Evolutionary conservation across 441 rosid genomes (phyloP).

Genomic region (Aleurites moluccanus): DNA sequence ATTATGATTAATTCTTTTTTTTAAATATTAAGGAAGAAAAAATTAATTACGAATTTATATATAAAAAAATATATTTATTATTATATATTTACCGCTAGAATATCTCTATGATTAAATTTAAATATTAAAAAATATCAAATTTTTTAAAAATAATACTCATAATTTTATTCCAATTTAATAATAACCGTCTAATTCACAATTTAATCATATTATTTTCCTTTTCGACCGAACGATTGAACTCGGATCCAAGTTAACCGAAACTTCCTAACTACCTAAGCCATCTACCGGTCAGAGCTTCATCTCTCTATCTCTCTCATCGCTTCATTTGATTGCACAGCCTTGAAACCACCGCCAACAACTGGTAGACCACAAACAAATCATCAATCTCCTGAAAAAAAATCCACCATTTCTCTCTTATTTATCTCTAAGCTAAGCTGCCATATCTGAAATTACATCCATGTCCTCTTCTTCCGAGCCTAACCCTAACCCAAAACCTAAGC

Average conservation of each 20-base stretch:
- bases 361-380: conserved; percentile 25
- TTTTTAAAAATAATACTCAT: no score
- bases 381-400: background rate
- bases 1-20: no score
- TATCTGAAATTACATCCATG: conserved; percentile 16
- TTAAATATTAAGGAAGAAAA: no score
- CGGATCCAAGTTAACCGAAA: conserved; percentile 14
- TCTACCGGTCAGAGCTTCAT: conserved; percentile 38
- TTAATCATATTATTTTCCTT: no score
- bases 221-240: background rate
- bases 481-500: conserved; percentile 36
- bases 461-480: conserved; percentile 29
- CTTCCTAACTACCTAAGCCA: conserved; percentile 15
- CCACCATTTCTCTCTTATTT: background rate
- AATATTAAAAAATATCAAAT: no score
- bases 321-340: background rate
- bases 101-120: no score
- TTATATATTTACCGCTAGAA: no score
- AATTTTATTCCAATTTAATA: no score
- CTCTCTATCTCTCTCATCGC: background rate
- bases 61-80: no score
- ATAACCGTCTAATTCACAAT: no score
- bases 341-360: conserved; percentile 24
- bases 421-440: background rate
- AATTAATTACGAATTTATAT: no score